Conservation (phyloP, 768 basidiomycete species). For the Piloderma croceum region DNA sequence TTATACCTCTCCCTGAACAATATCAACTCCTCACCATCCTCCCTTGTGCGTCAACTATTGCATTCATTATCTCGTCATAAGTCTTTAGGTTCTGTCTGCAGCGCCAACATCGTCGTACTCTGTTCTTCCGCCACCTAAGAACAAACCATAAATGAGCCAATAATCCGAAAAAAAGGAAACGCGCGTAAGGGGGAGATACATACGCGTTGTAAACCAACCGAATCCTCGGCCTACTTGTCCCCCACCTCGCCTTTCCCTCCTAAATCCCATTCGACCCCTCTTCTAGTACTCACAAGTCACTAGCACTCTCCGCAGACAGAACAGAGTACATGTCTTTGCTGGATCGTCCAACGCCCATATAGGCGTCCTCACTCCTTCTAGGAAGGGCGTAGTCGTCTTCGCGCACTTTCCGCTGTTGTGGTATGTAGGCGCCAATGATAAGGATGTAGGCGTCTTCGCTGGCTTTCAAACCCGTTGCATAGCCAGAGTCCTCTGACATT, state of each 20-base stretch:
- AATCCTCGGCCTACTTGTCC: slow-evolving; percentile 44
- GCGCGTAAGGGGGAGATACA: too few species aligned
- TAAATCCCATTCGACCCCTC: slow-evolving; percentile 65
- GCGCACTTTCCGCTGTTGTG: too few species aligned
- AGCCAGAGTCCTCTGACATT: slow-evolving; percentile 63
- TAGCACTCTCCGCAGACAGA: slow-evolving; percentile 40
- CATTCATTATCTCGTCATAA: slow-evolving; percentile 57
- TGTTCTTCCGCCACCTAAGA: slow-evolving; percentile 72
- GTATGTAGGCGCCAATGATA: too few species aligned
- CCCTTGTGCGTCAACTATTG: slow-evolving; percentile 50
- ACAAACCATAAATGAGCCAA: neutral
- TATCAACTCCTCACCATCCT: slow-evolving; percentile 68
- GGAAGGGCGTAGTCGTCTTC: slow-evolving; percentile 37
- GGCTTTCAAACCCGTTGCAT: slow-evolving; percentile 34
- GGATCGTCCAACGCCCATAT: slow-evolving; percentile 34
- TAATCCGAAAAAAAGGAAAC: neutral
- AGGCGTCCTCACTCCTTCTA: slow-evolving; percentile 44
- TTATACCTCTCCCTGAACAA: slow-evolving; percentile 62
- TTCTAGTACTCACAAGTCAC: slow-evolving; percentile 46
- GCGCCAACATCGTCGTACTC: slow-evolving; percentile 49
- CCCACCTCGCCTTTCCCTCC: slow-evolving; percentile 54
- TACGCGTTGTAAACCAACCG: slow-evolving; percentile 58
- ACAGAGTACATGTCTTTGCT: slow-evolving; percentile 51
- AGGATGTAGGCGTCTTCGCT: too few species aligned
- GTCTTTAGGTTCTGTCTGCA: slow-evolving; percentile 81